Conservation (phyloP, 2,329 filamentous ascomycete genomes). For the Diaporthe batatas region DNA sequence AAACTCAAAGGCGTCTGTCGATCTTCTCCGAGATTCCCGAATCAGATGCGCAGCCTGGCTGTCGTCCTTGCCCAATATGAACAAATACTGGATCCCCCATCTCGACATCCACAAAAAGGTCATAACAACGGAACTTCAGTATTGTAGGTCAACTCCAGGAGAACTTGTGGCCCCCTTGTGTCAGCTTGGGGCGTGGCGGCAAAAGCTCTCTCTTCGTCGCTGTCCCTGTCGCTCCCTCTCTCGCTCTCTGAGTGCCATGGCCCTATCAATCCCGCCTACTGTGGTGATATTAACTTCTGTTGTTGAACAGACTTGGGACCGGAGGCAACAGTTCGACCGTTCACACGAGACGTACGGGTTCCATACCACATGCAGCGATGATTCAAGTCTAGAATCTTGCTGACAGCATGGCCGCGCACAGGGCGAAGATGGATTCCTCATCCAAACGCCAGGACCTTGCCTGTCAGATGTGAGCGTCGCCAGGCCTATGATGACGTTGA, state of each 20-base stretch:
- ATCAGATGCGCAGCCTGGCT: slow-evolving; percentile 5
- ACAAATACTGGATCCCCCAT: slow-evolving; percentile 73
- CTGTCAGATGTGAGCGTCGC: slow-evolving; percentile 67
- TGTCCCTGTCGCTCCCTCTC: not conserved
- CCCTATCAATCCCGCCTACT: not conserved
- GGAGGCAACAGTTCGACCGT: slow-evolving; percentile 68
- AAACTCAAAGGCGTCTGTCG: slow-evolving; percentile 6
- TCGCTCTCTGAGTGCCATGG: not conserved
- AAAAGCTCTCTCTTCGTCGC: not conserved
- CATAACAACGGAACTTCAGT: slow-evolving; percentile 70
- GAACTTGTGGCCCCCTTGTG: not conserved
- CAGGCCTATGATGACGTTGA: slow-evolving; percentile 18
- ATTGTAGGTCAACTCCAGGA: slow-evolving; percentile 48
- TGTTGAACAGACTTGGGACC: slow-evolving; percentile 61
- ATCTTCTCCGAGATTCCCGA: slow-evolving; percentile 17
- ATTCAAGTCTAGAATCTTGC: slow-evolving; percentile 14
- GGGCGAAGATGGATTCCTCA: slow-evolving; percentile 73
- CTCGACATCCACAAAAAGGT: slow-evolving; percentile 72
- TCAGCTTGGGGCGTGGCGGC: not conserved
- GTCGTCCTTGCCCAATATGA: slow-evolving; percentile 57
- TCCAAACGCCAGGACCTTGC: slow-evolving; percentile 69
- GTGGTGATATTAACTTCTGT: not conserved
- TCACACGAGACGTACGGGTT: slow-evolving; percentile 66
- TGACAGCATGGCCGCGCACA: slow-evolving; percentile 46
- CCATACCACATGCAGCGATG: slow-evolving; percentile 32